phyloP scores from a whole-genome alignment of 2,329 filamentous ascomycete species.

The Didymella glomerata region DNA sequence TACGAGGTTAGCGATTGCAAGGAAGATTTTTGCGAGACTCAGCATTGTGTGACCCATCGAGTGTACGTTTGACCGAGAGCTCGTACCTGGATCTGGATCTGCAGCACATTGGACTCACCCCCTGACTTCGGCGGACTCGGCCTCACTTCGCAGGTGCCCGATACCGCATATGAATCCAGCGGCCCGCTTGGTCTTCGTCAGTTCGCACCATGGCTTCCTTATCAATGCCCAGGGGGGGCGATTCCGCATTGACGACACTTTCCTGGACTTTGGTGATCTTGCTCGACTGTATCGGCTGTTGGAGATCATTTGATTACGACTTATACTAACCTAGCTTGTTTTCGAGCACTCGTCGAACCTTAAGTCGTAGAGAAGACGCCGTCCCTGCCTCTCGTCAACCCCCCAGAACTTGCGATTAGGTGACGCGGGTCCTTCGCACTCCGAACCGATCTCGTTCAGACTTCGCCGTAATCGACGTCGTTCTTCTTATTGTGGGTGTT shows the following conservation, averaged over 20 bases:
- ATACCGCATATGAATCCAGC: conserved; percentile 6
- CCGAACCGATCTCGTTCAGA: not conserved
- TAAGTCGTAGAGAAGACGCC: not conserved
- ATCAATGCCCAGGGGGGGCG: not conserved
- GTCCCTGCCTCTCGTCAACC: not conserved
- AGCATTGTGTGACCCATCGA: conserved; percentile 10
- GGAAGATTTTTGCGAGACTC: conserved; percentile 5
- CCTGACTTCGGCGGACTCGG: conserved; percentile 19
- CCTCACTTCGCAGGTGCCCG: conserved; percentile 5
- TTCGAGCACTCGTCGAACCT: not conserved
- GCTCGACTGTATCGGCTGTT: not conserved
- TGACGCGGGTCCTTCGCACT: not conserved
- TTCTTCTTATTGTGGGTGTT: not conserved
- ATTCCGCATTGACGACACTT: not conserved
- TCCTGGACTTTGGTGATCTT: not conserved
- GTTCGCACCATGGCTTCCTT: not conserved
- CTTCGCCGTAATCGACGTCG: not conserved
- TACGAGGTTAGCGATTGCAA: conserved; percentile 9
- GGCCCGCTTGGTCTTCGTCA: not conserved
- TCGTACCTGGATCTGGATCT: conserved; percentile 9
- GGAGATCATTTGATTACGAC: conserved; percentile 5
- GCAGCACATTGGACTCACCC: not conserved
- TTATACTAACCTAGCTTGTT: conserved; percentile 10
- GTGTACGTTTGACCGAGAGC: conserved; percentile 9
- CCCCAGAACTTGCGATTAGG: not conserved